These are phyloP conservation scores for Fusarium marasasianum DNA, from an alignment of 2,329 filamentous ascomycete species.

Conservation along the genomic window DNA sequence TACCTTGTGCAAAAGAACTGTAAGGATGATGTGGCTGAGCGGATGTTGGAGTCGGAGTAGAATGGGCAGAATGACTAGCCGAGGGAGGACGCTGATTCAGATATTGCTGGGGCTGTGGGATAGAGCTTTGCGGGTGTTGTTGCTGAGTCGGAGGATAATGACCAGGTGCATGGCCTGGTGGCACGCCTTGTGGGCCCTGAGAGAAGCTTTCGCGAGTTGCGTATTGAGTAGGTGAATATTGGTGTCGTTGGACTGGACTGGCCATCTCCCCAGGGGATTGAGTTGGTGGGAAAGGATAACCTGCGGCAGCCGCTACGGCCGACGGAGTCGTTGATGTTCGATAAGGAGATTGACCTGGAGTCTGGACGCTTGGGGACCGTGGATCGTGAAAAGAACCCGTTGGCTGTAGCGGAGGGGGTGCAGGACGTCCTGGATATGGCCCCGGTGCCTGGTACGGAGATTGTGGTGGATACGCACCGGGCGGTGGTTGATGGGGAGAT, in stretches of 20 bases:
- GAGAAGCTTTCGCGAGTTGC: constrained; percentile 58
- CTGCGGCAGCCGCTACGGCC: constrained; percentile 51
- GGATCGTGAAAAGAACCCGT: constrained; percentile 56
- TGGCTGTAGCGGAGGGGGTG: constrained; percentile 59
- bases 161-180: constrained; percentile 28
- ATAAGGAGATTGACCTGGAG: constrained; percentile 57
- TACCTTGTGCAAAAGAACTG: constrained; percentile 61
- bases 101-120: constrained; percentile 58
- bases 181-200: constrained; percentile 45
- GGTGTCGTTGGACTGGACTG: constrained; percentile 63
- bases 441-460: constrained; percentile 52
- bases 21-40: constrained; percentile 67
- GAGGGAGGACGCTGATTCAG: constrained; percentile 65
- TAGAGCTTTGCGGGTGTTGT: constrained; percentile 31
- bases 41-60: constrained; percentile 69
- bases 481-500: constrained; percentile 41
- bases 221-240: constrained; percentile 57
- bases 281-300: constrained; percentile 62
- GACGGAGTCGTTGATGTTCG: constrained; percentile 59
- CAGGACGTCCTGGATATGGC: constrained; percentile 55
- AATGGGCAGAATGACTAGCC: constrained; percentile 67
- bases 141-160: constrained; percentile 47
- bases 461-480: constrained; percentile 50
- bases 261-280: constrained; percentile 54
- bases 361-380: constrained; percentile 60